phyloP scores from a whole-genome alignment of 1,284 basidiomycete genomes.

The Trametes pubescens region DNA sequence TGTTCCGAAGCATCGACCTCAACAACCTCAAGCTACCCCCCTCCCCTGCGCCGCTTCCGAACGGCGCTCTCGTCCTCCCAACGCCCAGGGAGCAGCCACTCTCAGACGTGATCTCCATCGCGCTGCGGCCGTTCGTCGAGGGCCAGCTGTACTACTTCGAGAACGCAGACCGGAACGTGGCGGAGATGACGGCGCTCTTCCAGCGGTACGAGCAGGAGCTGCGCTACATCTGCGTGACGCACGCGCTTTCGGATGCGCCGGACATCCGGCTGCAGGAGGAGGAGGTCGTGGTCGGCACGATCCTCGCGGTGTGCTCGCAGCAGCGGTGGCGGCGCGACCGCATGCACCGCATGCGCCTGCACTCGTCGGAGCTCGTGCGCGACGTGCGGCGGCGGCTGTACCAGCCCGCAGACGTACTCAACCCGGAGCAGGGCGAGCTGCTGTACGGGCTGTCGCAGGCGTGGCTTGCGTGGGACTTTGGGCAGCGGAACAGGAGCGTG shows the following conservation, averaged over 20 bases:
- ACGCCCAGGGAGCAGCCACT: conserved; percentile 38
- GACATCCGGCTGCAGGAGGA: conserved; percentile 69
- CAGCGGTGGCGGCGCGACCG: conserved; percentile 66
- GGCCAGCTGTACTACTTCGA: conserved; percentile 45
- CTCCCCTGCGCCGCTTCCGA: conserved; percentile 26
- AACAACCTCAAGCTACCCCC: conserved; percentile 47
- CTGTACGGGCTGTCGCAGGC: conserved; percentile 56
- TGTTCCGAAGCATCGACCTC: conserved; percentile 69
- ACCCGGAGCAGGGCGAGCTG: conserved; percentile 44
- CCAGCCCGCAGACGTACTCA: conserved; percentile 39
- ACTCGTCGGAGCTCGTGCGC: conserved; percentile 61
- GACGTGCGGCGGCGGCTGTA: conserved; percentile 58
- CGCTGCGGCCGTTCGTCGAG: conserved; percentile 51
- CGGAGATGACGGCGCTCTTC: conserved; percentile 52
- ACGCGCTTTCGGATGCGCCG: conserved; percentile 66
- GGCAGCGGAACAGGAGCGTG: conserved; percentile 50
- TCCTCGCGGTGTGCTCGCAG: conserved; percentile 67
- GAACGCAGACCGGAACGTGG: conserved; percentile 43
- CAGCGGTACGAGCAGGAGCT: conserved; percentile 68
- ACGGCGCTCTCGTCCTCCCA: conserved; percentile 7
- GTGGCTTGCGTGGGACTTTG: conserved; percentile 72
- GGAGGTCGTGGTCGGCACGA: conserved; percentile 77
- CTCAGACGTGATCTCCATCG: conserved; percentile 57
- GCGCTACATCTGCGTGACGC: conserved; percentile 72
- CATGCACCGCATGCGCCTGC: conserved; percentile 68